These are phyloP conservation scores for Vigna hirtella DNA, from an alignment of 306 rosid genomes.

Conservation along the genomic window DNA sequence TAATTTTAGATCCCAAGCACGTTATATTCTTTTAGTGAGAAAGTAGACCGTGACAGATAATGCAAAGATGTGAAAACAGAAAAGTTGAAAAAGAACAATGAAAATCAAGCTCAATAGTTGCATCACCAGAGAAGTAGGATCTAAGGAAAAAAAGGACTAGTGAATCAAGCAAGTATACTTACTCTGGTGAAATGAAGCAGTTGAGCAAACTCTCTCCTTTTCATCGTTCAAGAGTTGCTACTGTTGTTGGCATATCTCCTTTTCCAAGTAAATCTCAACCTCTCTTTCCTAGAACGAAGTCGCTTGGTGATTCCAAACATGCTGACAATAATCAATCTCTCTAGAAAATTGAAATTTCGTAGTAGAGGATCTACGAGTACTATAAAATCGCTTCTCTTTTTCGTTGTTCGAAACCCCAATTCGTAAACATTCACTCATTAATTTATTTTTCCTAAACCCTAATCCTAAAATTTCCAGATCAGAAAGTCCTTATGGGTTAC, in stretches of 20 bases:
- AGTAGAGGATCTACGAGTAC: constrained; percentile 37
- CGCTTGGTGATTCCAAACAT: constrained; percentile 60
- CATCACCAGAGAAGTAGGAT: constrained; percentile 59
- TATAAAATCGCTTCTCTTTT: too few relatives aligned
- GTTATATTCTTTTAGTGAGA: constrained; percentile 42
- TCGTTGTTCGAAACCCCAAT: too few relatives aligned
- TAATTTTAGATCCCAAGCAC: constrained; percentile 25
- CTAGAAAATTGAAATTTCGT: constrained; percentile 40
- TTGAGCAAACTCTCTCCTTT: constrained; percentile 67
- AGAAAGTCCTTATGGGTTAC: too few relatives aligned
- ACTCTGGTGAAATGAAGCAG: constrained; percentile 64
- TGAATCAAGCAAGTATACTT: constrained; percentile 61
- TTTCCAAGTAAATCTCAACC: constrained; percentile 55
- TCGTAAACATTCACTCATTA: too few relatives aligned
- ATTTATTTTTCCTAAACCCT: too few relatives aligned
- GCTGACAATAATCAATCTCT: constrained; percentile 48
- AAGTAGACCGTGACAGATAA: constrained; percentile 46
- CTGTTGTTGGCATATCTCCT: constrained; percentile 12
- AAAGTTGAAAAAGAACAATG: constrained; percentile 42
- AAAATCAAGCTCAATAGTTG: constrained; percentile 51
- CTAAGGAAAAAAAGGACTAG: constrained; percentile 54
- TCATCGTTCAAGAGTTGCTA: constrained; percentile 54
- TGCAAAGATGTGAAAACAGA: constrained; percentile 45
- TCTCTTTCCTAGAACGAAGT: constrained; percentile 53
- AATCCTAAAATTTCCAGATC: too few relatives aligned